Evolutionary conservation across 2,329 filamentous ascomycete genomes (phyloP), one percentile per base, ranked within the genome.

Genomic region (Pseudogymnoascus sp.): DNA sequence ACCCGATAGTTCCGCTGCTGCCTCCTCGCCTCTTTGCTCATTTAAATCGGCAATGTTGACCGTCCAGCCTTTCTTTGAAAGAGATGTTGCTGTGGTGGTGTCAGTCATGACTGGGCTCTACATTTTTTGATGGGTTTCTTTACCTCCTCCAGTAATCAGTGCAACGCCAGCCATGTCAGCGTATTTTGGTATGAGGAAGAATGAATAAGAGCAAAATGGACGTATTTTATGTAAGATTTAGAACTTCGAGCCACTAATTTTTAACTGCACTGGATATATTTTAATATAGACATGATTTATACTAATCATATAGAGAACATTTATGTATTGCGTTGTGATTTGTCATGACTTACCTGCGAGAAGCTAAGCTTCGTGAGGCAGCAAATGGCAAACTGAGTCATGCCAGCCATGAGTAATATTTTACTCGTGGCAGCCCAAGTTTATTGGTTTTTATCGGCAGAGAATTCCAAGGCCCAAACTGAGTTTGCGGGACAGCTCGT

Each of bases 71-170:
- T 64, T 64, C 13, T 11, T 23, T 9, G 63, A 35, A 3, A 64
- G 61, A 23, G 61, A 63, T 13, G 63, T 64, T 28, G 61, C 63
- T 64, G 50, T 19, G 9, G 13, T 13, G 10, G 19, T 13, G 40
- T 21, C 19, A 36, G 17, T 19, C n/a, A 40, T 60, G n/a, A 59
- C n/a, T 44, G 15, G 11, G 19, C 1, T 33, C 6, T 42, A 62
- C 13, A 33, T 31, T 42, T 15, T 19, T 35, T 21, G 1, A 44
- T 50, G 40, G n/a, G n/a, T 17, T 23, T 50, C 44, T 28, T 31
- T 31, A 64, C 61, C 63, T 63, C 63, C 63, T 8, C 63, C 63
- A 8, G 63, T 64, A 21, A 64, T 63, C 11, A 64, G 40, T 35
- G 63, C 63, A 19, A 64, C 63, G 10, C 40, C 40, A 44, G 40